Evolutionary conservation across 108 stramenopile species (phyloP).

Genomic region (Pinguiococcus pyrenoidosus): DNA sequence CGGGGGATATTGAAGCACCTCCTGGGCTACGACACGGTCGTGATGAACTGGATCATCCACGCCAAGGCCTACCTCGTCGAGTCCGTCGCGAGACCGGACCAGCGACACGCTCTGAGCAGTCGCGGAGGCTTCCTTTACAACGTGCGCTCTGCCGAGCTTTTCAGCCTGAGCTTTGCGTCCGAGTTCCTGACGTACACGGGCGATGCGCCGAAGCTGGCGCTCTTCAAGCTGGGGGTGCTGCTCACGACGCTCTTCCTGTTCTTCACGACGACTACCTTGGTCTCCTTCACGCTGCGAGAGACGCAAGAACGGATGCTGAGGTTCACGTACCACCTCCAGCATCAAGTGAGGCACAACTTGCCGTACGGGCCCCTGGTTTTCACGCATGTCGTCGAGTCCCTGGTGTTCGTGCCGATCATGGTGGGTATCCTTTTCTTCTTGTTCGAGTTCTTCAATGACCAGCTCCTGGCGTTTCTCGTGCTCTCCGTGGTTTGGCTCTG

Average conservation of each 20-base stretch:
- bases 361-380: slow-evolving; percentile 42
- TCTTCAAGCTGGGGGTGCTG: slow-evolving; percentile 51
- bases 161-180: slow-evolving; percentile 35
- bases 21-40: slow-evolving; percentile 29
- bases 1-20: slow-evolving; percentile 2
- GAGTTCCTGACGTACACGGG: slow-evolving; percentile 25
- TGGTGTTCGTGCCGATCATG: slow-evolving; percentile 83
- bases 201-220: slow-evolving; percentile 10
- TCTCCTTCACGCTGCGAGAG: slow-evolving; percentile 72
- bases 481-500: slow-evolving; percentile 70
- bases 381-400: slow-evolving; percentile 46
- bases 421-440: slow-evolving; percentile 83
- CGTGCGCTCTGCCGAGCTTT: slow-evolving; percentile 27
- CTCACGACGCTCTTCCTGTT: slow-evolving; percentile 68
- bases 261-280: slow-evolving; percentile 72
- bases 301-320: slow-evolving; percentile 92
- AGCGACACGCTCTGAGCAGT: slow-evolving; percentile 1
- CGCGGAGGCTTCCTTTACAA: slow-evolving; percentile 30
- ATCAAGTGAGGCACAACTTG: slow-evolving; percentile 39
- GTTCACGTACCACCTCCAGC: slow-evolving; percentile 67
- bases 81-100: too few relatives aligned
- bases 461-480: slow-evolving; percentile 72
- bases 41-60: slow-evolving; percentile 41
- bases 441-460: slow-evolving; percentile 73
- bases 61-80: too few relatives aligned